Evolutionary conservation across 2,329 filamentous ascomycete genomes (phyloP), one percentile per base, ranked within the genome.

Genomic region (Claviceps arundinis): DNA sequence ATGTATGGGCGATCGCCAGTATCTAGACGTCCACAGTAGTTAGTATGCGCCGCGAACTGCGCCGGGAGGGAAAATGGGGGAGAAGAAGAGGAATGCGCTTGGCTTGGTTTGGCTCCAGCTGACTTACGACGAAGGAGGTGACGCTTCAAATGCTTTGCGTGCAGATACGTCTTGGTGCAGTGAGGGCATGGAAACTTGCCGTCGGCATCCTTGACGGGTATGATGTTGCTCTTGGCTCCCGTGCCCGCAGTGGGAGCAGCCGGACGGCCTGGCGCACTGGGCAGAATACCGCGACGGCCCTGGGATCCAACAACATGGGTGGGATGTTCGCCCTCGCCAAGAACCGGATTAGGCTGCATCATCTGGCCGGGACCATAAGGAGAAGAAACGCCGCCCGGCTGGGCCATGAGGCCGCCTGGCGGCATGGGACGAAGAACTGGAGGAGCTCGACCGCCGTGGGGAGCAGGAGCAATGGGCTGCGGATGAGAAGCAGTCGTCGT

Each of bases 151-250:
- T 97, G 93, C 76, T 98, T 97, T 47, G 91, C 87, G 68, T 97
- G 93, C 53, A 97, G 77, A 66, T 98, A 98, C 6, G 90, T 96
- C 76, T 97, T 97, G 62, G 89, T 95, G 73, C 93, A 98, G 69
- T 97, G 90, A 62, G 89, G 89, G 72, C 93, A 98, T 55, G 93
- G 91, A 65, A 94, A 98, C 74, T 97, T 97, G 65, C 93, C 93
- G 67, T 97, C 91, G 8, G 89, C 89, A 68, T 97, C 91, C 74
- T 97, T 96, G 60, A 88, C 85, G 16, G 90, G 89, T 57, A 95
- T 93, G 56, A 87, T 81, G 55, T 87, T 84, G 62, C 78, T 87
- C 76, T 95, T 94, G 9, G 80, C 74, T 44, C 79, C 77, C 58
- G 81, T 82, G 44, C 87, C 84, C 19, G 80, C 77, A 22, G 84